Evolutionary conservation across 352 stramenopile genomes (phyloP), one percentile per base, ranked within the genome.

Genomic region (Pythium biforme): DNA sequence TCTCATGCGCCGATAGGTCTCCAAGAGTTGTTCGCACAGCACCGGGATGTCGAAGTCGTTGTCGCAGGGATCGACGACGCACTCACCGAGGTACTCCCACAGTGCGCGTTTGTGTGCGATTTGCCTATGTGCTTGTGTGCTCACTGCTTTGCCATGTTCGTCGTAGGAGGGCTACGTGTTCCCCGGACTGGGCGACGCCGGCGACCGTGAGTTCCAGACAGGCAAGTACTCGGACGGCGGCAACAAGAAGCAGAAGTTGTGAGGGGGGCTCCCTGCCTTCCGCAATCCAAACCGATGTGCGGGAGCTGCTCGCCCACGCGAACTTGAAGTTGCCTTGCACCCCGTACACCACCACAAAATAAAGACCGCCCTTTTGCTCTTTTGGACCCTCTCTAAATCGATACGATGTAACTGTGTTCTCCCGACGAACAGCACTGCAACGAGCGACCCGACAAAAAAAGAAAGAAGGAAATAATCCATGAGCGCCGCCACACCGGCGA

Each of bases 131-230:
- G 34, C 3, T 14, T 41, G 34, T 10, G 34, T 41, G 23, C 10
- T 62, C 2, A 20, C 17, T 1, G 19, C 3, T 55, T 55, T 27
- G 4, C 17, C n/a, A 47, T 39, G 33, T 29, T 5, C 34, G 26
- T 66, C 58, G 57, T 48, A 92, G 79, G 81, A 91, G 46, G 85
- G 85, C 31, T 91, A 89, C 72, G 90, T 94, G 50, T 78, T 84
- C 55, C 86, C 86, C 4, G 86, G 86, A 64, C 79, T 95, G 12
- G 86, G 86, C 20, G 86, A 95, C 54, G 84, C 86, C 12, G 86
- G 86, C 22, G 86, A 95, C 63, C 86, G 86, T 55, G 72, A 95
- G 66, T 95, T 95, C 65, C 74, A 90, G 59, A 93, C 86, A 33
- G 81, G 77, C 39, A 66, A 62, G 12, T 79, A 92, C 39, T 53